Percentiles rank a stretch among this genome's conserved stretches.
These are phyloP conservation scores for Daldinia eschscholtzii DNA, from an alignment of 2,329 filamentous ascomycete genomes.

Conservation along the genomic window DNA sequence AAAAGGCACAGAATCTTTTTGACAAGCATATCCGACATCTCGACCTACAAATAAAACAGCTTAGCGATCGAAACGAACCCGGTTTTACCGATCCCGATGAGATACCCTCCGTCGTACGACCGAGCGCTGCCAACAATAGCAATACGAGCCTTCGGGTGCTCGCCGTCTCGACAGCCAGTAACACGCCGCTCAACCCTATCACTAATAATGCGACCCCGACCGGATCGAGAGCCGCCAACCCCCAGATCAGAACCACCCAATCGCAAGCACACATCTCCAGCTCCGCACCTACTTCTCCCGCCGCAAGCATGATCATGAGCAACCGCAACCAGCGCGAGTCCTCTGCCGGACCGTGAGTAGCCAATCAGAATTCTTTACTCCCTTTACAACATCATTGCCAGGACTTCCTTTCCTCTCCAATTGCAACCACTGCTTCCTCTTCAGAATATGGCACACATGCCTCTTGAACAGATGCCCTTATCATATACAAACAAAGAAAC, in stretches of 20 bases:
- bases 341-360: constrained; percentile 66
- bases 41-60: constrained; percentile 72
- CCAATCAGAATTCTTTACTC: constrained; percentile 19
- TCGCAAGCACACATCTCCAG: constrained; percentile 63
- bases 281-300: constrained; percentile 71
- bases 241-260: constrained; percentile 65
- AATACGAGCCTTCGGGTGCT: constrained; percentile 58
- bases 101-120: constrained; percentile 71
- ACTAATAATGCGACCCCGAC: constrained; percentile 58
- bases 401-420: constrained; percentile 10
- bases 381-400: constrained; percentile 13
- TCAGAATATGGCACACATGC: not conserved
- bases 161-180: constrained; percentile 51
- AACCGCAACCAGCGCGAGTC: constrained; percentile 66
- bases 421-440: constrained; percentile 3
- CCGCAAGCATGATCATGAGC: constrained; percentile 70
- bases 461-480: not conserved
- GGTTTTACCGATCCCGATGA: constrained; percentile 73
- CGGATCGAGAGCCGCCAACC: constrained; percentile 58
- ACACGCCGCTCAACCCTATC: constrained; percentile 54
- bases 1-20: constrained; percentile 71
- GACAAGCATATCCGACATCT: constrained; percentile 74
- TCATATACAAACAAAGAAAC: constrained; percentile 17
- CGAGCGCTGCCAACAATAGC: constrained; percentile 67
- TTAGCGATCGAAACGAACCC: constrained; percentile 72